These are phyloP conservation scores for Pyropia yezoensis DNA, from an alignment of 23 red algal genomes.

Conservation along the genomic window DNA sequence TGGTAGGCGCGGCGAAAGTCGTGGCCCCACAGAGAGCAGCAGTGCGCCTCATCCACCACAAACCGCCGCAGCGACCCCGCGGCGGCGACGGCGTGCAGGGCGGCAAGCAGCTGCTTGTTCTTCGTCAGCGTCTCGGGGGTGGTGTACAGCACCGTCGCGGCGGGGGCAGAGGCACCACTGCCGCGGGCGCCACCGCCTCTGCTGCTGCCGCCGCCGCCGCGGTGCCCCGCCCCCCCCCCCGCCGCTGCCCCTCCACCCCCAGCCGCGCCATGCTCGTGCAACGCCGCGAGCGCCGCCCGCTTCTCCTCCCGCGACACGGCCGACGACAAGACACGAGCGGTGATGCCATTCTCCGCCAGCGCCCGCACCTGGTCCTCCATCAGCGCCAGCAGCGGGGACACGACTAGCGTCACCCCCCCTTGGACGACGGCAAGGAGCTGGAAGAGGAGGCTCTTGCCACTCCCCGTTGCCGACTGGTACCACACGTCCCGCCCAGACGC, in stretches of 20 bases:
- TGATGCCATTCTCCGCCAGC: slow-evolving; percentile 27
- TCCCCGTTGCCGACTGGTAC: slow-evolving; percentile 74
- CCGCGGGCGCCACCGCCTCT: slow-evolving; percentile 4
- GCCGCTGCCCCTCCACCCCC: no score
- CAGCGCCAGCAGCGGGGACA: slow-evolving; percentile 75
- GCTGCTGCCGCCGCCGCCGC: slow-evolving; percentile 4
- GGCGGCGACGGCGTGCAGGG: slow-evolving; percentile 24
- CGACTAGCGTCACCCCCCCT: slow-evolving; percentile 34
- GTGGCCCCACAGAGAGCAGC: slow-evolving; percentile 84
- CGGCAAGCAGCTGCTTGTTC: slow-evolving; percentile 12
- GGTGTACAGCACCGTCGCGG: slow-evolving; percentile 58
- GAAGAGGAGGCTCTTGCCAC: slow-evolving; percentile 85
- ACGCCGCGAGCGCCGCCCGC: slow-evolving; percentile 3
- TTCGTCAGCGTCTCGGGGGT: slow-evolving; percentile 72
- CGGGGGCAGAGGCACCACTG: neutral
- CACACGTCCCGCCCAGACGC: slow-evolving; percentile 64
- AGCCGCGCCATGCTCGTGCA: neutral
- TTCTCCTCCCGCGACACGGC: slow-evolving; percentile 15
- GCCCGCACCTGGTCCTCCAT: slow-evolving; percentile 76
- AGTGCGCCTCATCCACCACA: slow-evolving; percentile 89
- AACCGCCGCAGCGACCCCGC: slow-evolving; percentile 39
- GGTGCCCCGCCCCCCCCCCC: no score
- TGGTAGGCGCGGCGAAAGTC: slow-evolving; percentile 81
- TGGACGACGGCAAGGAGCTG: slow-evolving; percentile 33
- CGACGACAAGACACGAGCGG: slow-evolving; percentile 51